A percentile compares a stretch with the other conserved stretches of the same genome.
These are phyloP conservation scores for Emericellopsis terricola DNA, from an alignment of 495 filamentous ascomycete species.

Conservation along the genomic window DNA sequence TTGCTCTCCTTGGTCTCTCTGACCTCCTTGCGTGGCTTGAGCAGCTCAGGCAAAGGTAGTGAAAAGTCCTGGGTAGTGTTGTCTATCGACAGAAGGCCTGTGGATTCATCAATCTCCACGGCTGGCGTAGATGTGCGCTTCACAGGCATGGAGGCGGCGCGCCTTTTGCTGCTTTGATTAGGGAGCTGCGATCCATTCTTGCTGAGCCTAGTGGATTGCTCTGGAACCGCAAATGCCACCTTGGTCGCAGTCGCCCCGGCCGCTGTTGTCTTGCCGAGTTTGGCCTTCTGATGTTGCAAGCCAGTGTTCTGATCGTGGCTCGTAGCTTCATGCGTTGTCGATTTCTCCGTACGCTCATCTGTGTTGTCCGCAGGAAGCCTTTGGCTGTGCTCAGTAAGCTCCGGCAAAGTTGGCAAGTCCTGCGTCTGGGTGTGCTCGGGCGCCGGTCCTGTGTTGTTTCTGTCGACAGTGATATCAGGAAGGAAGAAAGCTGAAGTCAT, in stretches of 20 bases:
- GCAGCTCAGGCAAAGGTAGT: background rate
- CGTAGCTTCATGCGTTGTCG: background rate
- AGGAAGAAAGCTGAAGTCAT: conserved; percentile 67
- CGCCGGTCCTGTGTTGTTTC: conserved; percentile 14
- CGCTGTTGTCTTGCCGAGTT: background rate
- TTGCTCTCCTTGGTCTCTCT: background rate
- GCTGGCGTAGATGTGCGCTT: no score
- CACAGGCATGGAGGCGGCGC: background rate
- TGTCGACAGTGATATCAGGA: conserved; percentile 26
- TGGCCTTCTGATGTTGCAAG: background rate
- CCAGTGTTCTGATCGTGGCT: background rate
- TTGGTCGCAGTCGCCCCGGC: background rate
- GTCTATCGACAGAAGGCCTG: background rate
- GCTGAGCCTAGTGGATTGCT: background rate
- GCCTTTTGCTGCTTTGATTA: conserved; percentile 4
- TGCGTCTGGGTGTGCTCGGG: conserved; percentile 15
- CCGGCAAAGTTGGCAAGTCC: background rate
- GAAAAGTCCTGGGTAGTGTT: conserved; percentile 1
- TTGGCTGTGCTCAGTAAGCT: conserved; percentile 8
- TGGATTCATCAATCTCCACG: conserved; percentile 1
- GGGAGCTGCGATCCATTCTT: conserved; percentile 1
- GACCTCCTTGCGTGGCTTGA: background rate
- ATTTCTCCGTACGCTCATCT: conserved; percentile 7
- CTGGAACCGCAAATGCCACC: conserved; percentile 3
- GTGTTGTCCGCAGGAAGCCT: background rate